These are phyloP conservation scores for Eudorina sp. DNA, from an alignment of 139 green algal species.

Conservation along the genomic window DNA sequence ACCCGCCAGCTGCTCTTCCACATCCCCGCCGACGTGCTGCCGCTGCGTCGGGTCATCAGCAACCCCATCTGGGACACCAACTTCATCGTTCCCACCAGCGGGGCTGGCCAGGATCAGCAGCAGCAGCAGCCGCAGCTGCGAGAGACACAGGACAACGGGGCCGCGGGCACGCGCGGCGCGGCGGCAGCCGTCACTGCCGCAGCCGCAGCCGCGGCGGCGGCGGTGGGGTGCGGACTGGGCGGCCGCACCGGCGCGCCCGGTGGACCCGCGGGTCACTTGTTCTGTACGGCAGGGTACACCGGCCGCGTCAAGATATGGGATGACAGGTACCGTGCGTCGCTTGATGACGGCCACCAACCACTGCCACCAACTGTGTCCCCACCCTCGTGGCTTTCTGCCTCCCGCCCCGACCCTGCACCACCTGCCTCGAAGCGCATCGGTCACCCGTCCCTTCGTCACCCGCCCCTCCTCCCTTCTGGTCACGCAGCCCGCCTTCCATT, in stretches of 20 bases:
- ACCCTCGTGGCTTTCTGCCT: too few species aligned
- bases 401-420: too few species aligned
- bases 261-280: conserved; percentile 32
- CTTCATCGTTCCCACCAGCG: not conserved
- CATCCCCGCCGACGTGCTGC: conserved; percentile 12
- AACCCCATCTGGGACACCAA: conserved; percentile 36
- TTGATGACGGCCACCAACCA: too few species aligned
- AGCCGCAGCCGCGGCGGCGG: not conserved
- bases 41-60: not conserved
- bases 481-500: too few species aligned
- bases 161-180: not conserved
- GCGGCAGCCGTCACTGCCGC: not conserved
- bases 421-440: too few species aligned
- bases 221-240: conserved; percentile 16
- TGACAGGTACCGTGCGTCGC: conserved; percentile 37
- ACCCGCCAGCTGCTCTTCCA: conserved; percentile 39
- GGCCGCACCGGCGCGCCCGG: not conserved
- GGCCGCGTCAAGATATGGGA: conserved; percentile 41
- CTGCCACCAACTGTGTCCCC: too few species aligned
- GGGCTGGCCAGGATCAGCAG: not conserved
- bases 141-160: not conserved
- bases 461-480: too few species aligned
- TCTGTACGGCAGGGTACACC: conserved; percentile 16
- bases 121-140: not conserved
- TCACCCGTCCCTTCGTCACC: too few species aligned